These are phyloP conservation scores for Kernera saxatilis DNA, from an alignment of 345 rosid species.

Conservation along the genomic window DNA sequence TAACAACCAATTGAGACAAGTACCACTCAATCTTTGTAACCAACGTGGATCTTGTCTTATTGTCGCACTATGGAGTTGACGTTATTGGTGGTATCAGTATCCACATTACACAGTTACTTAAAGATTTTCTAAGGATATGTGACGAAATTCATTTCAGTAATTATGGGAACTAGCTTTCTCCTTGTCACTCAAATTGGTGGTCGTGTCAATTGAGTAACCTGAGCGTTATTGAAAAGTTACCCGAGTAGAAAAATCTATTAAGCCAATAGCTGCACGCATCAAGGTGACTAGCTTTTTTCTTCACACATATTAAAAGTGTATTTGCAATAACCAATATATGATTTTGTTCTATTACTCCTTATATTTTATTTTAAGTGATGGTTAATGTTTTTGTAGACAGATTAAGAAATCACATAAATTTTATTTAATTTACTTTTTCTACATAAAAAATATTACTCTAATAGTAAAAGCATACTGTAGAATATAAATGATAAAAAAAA, in stretches of 20 bases:
- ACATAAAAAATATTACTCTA: too few relatives aligned
- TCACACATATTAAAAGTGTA: too few relatives aligned
- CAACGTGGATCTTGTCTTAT: constrained; percentile 15
- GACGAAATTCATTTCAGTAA: background rate
- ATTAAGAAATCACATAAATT: too few relatives aligned
- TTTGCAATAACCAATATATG: too few relatives aligned
- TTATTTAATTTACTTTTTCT: too few relatives aligned
- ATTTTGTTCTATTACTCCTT: too few relatives aligned
- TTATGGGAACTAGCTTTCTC: background rate
- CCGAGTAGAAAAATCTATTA: background rate
- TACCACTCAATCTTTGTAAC: constrained; percentile 23
- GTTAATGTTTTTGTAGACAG: too few relatives aligned
- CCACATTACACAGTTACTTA: background rate
- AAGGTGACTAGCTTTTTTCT: too few relatives aligned
- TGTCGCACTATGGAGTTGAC: constrained; percentile 22
- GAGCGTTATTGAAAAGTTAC: background rate
- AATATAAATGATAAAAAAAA: too few relatives aligned
- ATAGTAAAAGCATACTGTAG: too few relatives aligned
- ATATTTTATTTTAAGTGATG: too few relatives aligned
- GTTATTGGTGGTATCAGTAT: constrained; percentile 5
- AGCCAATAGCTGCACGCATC: background rate
- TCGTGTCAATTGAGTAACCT: background rate
- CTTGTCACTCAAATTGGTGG: background rate
- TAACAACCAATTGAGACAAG: background rate
- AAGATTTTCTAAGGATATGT: background rate